Percentiles rank a stretch among this genome's conserved stretches.
Conservation (phyloP, 2,329 filamentous ascomycete genomes). For the Pochonia chlamydosporia region DNA sequence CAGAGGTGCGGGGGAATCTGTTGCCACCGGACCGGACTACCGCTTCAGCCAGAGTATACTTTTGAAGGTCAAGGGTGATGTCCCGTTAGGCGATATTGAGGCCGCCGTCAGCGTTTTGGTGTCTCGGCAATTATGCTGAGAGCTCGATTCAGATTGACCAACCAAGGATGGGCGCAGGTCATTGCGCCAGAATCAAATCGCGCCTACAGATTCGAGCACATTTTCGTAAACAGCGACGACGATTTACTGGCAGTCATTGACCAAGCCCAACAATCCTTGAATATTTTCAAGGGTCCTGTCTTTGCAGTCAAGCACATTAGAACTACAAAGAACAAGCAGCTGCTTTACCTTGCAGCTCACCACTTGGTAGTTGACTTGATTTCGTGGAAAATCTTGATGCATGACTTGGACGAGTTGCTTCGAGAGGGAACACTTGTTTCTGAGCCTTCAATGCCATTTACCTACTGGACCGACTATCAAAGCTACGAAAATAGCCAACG, state of each 20-base stretch:
- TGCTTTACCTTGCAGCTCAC: slow-evolving; percentile 45
- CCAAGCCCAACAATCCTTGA: slow-evolving; percentile 35
- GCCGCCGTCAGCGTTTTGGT: slow-evolving; percentile 44
- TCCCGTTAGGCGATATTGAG: slow-evolving; percentile 37
- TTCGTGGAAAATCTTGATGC: slow-evolving; percentile 45
- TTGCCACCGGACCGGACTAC: slow-evolving; percentile 28
- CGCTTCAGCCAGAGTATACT: slow-evolving; percentile 47
- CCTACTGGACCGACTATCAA: slow-evolving; percentile 43
- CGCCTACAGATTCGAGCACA: slow-evolving; percentile 40
- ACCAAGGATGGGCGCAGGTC: slow-evolving; percentile 40
- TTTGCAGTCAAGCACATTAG: slow-evolving; percentile 45
- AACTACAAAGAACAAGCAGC: slow-evolving; percentile 37
- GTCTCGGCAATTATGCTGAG: slow-evolving; percentile 46
- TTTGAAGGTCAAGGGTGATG: slow-evolving; percentile 35
- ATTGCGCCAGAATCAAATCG: slow-evolving; percentile 32
- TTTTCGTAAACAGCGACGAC: slow-evolving; percentile 31
- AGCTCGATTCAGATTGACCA: slow-evolving; percentile 34
- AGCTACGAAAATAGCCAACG: slow-evolving; percentile 28
- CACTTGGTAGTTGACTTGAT: slow-evolving; percentile 45
- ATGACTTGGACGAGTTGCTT: slow-evolving; percentile 45
- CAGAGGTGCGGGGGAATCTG: slow-evolving; percentile 23
- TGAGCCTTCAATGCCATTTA: slow-evolving; percentile 39
- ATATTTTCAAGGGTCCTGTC: slow-evolving; percentile 44
- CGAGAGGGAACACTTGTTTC: slow-evolving; percentile 38
- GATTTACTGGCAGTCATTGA: slow-evolving; percentile 36